A percentile compares a stretch with the other conserved stretches of the same genome.
These are phyloP conservation scores for Coniochaeta sp. DNA, from an alignment of 2,329 filamentous ascomycete genomes.

Conservation along the genomic window DNA sequence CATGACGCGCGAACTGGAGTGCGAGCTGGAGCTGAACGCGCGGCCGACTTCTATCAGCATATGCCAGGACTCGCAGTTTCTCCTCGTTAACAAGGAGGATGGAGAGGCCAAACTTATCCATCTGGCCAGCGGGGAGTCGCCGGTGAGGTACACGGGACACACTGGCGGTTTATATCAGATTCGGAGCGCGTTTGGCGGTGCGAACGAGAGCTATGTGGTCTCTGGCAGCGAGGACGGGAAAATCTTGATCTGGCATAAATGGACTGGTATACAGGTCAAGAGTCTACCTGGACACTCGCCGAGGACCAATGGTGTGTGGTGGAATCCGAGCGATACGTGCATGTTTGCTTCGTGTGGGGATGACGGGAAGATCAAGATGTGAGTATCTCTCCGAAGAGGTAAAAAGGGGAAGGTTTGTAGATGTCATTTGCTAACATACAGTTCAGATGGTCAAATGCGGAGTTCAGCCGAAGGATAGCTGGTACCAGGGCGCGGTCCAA, in stretches of 20 bases:
- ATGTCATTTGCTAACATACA: slow-evolving; percentile 5
- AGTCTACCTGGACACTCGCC: slow-evolving; percentile 66
- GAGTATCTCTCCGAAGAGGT: slow-evolving; percentile 29
- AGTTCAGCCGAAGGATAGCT: background rate
- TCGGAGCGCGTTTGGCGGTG: slow-evolving; percentile 76
- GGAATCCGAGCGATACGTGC: slow-evolving; percentile 76
- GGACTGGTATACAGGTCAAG: slow-evolving; percentile 68
- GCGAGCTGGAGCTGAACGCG: slow-evolving; percentile 60
- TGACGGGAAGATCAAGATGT: slow-evolving; percentile 81
- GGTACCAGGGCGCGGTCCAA: background rate
- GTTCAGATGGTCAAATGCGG: background rate
- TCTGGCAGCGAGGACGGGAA: slow-evolving; percentile 78
- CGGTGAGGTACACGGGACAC: slow-evolving; percentile 70
- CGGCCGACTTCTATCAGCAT: slow-evolving; percentile 74
- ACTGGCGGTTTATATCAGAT: slow-evolving; percentile 72
- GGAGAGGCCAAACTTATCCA: slow-evolving; percentile 74
- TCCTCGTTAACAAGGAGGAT: slow-evolving; percentile 76
- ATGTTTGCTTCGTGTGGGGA: slow-evolving; percentile 92
- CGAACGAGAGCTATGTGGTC: slow-evolving; percentile 83
- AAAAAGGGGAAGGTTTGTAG: too few species aligned
- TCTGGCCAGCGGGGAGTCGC: slow-evolving; percentile 61
- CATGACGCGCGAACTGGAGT: slow-evolving; percentile 63
- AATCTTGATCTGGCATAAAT: slow-evolving; percentile 88
- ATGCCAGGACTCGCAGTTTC: slow-evolving; percentile 68
- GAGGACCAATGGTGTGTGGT: slow-evolving; percentile 80